A percentile compares a stretch with the other conserved stretches of the same genome.
phyloP scores from a whole-genome alignment of 2,329 filamentous ascomycete genomes.

The Talaromyces piceae region DNA sequence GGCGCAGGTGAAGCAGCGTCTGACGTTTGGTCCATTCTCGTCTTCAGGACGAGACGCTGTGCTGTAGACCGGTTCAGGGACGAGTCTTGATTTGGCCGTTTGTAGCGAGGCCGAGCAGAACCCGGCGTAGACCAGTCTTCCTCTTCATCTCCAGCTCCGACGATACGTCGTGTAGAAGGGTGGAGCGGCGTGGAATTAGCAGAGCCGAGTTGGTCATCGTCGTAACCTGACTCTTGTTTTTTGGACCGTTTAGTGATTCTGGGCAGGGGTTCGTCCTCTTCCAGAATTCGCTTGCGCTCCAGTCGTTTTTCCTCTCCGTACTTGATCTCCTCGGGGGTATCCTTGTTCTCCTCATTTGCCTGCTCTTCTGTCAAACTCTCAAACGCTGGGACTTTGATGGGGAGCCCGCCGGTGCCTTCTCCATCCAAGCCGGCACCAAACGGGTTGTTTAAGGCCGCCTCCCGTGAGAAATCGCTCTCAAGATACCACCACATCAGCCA shows the following conservation, averaged over 20 bases:
- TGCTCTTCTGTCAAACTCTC: constrained; percentile 43
- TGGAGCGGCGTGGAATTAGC: constrained; percentile 32
- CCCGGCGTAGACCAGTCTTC: constrained; percentile 32
- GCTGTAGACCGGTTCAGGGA: constrained; percentile 29
- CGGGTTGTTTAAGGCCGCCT: constrained; percentile 82
- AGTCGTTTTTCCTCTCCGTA: constrained; percentile 43
- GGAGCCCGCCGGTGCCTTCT: constrained; percentile 36
- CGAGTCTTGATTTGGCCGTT: constrained; percentile 32
- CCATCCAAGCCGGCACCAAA: constrained; percentile 57
- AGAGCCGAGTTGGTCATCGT: constrained; percentile 28
- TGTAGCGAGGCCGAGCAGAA: constrained; percentile 31
- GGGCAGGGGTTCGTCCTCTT: constrained; percentile 41
- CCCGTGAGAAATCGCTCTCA: constrained; percentile 86
- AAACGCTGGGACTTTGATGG: constrained; percentile 41
- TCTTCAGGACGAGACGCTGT: constrained; percentile 38
- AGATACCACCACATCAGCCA: constrained; percentile 99
- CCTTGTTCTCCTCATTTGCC: constrained; percentile 44
- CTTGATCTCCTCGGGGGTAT: constrained; percentile 41
- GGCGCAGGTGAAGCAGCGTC: constrained; percentile 38
- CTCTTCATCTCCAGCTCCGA: constrained; percentile 29
- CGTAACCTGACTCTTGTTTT: constrained; percentile 29
- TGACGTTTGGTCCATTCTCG: constrained; percentile 36
- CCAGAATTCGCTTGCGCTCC: constrained; percentile 44
- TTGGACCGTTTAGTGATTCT: constrained; percentile 39
- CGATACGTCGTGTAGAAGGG: constrained; percentile 25